Percentiles rank a stretch among this genome's conserved stretches.
phyloP scores from a whole-genome alignment of 1,284 basidiomycete species.

The Heterobasidion irregulare region DNA sequence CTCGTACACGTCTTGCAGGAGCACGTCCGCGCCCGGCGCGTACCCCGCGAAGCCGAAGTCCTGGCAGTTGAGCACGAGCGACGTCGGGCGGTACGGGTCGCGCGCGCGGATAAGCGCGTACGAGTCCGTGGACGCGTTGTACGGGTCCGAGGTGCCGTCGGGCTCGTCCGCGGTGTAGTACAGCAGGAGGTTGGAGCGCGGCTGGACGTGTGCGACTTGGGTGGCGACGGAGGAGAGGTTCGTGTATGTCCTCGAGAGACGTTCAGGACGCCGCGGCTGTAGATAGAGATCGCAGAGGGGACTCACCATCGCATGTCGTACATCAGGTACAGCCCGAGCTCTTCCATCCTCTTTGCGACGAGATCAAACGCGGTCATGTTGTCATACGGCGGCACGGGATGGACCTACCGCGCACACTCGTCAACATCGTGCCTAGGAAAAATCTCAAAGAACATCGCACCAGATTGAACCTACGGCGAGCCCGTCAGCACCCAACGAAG shows the following conservation, averaged over 20 bases:
- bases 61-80: slow-evolving; percentile 67
- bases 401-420: too few species aligned
- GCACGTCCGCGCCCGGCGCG: slow-evolving; percentile 50
- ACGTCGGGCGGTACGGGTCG: slow-evolving; percentile 71
- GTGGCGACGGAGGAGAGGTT: slow-evolving; percentile 53
- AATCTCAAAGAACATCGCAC: slow-evolving; percentile 1
- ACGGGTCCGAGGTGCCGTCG: slow-evolving; percentile 60
- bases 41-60: slow-evolving; percentile 59
- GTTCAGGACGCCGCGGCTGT: neutral
- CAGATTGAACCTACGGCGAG: too few species aligned
- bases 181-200: slow-evolving; percentile 56
- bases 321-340: slow-evolving; percentile 65
- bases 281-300: neutral
- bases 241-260: slow-evolving; percentile 43
- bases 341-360: slow-evolving; percentile 63
- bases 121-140: slow-evolving; percentile 46
- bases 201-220: slow-evolving; percentile 60
- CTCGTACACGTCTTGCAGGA: slow-evolving; percentile 49
- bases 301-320: slow-evolving; percentile 69
- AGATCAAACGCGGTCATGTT: slow-evolving; percentile 47
- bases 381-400: slow-evolving; percentile 25
- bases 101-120: slow-evolving; percentile 60
- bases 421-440: slow-evolving; percentile 26
- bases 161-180: slow-evolving; percentile 79
- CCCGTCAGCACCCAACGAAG: neutral